Conservation (phyloP, 2,329 filamentous ascomycete species). For the Lachnellula cervina region DNA sequence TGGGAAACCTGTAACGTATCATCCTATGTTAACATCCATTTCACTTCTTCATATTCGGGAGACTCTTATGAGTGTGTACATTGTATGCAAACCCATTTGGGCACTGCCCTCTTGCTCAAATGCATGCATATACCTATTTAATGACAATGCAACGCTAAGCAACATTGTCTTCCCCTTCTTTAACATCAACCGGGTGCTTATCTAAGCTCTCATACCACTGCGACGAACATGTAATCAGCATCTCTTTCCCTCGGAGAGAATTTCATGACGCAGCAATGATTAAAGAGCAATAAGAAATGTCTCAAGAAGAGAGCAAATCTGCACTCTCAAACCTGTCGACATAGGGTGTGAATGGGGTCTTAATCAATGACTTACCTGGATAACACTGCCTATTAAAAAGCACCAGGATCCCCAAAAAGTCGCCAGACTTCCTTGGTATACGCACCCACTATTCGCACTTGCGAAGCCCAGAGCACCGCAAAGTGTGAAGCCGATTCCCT, state of each 20-base stretch:
- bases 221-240: neutral
- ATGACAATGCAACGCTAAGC: neutral
- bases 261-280: neutral
- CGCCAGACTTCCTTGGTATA: slow-evolving; percentile 45
- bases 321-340: neutral
- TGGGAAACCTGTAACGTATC: neutral
- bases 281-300: neutral
- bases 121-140: neutral
- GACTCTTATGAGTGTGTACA: neutral
- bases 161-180: slow-evolving; percentile 12
- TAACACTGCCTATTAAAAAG: slow-evolving; percentile 43
- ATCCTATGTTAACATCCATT: neutral
- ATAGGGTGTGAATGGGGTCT: neutral
- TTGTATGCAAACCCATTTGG: neutral
- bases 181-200: slow-evolving; percentile 41
- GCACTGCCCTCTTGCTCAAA: too few relatives aligned
- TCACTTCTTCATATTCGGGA: neutral
- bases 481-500: slow-evolving; percentile 53
- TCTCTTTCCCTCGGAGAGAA: too few relatives aligned
- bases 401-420: slow-evolving; percentile 48
- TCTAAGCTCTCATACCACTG: slow-evolving; percentile 45
- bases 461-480: slow-evolving; percentile 53
- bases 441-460: slow-evolving; percentile 35
- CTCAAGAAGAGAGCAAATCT: neutral
- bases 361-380: slow-evolving; percentile 26